Evolutionary conservation across 108 stramenopile genomes (phyloP).

Genomic region (Licmophora abbreviata): DNA sequence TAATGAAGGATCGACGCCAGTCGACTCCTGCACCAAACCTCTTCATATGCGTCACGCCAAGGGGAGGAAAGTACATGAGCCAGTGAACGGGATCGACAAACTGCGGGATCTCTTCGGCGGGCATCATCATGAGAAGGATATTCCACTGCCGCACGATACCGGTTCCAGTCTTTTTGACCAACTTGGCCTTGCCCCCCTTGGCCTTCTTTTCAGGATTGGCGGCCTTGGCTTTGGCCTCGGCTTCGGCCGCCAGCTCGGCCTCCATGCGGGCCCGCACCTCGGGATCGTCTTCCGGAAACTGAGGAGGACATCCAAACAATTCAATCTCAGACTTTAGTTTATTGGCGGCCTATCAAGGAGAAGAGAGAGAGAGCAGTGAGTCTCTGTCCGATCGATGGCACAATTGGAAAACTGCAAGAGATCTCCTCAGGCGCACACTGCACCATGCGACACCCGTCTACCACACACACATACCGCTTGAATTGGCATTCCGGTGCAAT

Average conservation of each 20-base stretch:
- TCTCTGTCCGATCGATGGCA: neutral
- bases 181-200: constrained; percentile 84
- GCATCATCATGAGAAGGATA: constrained; percentile 83
- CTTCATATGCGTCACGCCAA: constrained; percentile 86
- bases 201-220: constrained; percentile 58
- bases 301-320: constrained; percentile 78
- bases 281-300: constrained; percentile 87
- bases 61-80: constrained; percentile 95
- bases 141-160: constrained; percentile 94
- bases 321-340: constrained; percentile 93
- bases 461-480: constrained; percentile 72
- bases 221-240: constrained; percentile 40
- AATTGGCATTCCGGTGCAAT: constrained; percentile 99
- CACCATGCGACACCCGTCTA: neutral
- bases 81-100: constrained; percentile 93
- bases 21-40: constrained; percentile 89
- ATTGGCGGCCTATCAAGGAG: constrained; percentile 83
- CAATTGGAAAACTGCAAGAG: too few species aligned
- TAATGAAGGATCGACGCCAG: constrained; percentile 97
- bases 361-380: neutral
- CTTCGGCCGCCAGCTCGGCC: constrained; percentile 58
- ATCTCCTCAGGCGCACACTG: neutral
- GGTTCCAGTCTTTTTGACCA: constrained; percentile 90
- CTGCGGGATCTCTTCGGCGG: constrained; percentile 60
- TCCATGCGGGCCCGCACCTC: constrained; percentile 79